These are phyloP conservation scores for Termitomyces bulborhizus DNA, from an alignment of 768 basidiomycete genomes.

Conservation along the genomic window DNA sequence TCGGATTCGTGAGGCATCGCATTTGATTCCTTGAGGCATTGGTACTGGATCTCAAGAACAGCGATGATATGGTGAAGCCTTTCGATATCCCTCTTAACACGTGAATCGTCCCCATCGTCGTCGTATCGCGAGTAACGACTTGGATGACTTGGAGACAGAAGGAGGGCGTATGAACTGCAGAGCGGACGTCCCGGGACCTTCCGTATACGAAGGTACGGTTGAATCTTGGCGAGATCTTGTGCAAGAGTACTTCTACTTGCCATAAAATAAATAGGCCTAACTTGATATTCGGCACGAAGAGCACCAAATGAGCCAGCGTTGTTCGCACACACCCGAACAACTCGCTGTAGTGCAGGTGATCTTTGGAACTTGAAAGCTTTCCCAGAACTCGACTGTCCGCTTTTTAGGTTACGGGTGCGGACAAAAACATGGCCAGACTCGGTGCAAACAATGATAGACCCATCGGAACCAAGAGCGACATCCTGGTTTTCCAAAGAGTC, in stretches of 20 bases:
- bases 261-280: constrained; percentile 43
- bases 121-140: constrained; percentile 4
- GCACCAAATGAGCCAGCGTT: constrained; percentile 87
- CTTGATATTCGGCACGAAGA: constrained; percentile 65
- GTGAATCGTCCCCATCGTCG: constrained; percentile 30
- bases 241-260: constrained; percentile 55
- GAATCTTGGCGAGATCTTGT: constrained; percentile 59
- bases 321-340: constrained; percentile 77
- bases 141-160: background rate
- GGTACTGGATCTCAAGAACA: constrained; percentile 23
- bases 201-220: constrained; percentile 49
- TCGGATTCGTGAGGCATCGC: constrained; percentile 7
- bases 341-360: constrained; percentile 79
- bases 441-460: constrained; percentile 87
- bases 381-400: constrained; percentile 18
- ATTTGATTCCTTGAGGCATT: constrained; percentile 14
- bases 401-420: constrained; percentile 51
- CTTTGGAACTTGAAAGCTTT: constrained; percentile 76
- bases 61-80: constrained; percentile 26
- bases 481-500: constrained; percentile 41
- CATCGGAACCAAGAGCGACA: constrained; percentile 83
- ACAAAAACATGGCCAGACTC: constrained; percentile 93
- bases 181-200: background rate
- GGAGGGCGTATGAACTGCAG: background rate
- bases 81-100: constrained; percentile 30